These are phyloP conservation scores for Tylopilus vinaceipallidus DNA, from an alignment of 768 basidiomycete genomes.

Conservation along the genomic window DNA sequence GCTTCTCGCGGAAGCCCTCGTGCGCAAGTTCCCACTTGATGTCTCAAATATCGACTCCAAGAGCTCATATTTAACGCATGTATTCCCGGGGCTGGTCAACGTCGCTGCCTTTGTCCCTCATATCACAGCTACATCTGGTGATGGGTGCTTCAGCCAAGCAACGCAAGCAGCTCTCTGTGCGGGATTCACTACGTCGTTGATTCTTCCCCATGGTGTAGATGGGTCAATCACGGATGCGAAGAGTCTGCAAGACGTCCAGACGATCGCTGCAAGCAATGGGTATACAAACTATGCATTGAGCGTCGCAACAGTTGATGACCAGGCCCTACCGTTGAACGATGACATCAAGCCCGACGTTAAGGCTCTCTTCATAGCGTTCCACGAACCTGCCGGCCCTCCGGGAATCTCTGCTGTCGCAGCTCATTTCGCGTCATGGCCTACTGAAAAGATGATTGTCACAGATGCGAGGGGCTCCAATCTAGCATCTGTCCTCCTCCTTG, in stretches of 20 bases:
- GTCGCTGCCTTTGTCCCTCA: conserved; percentile 83
- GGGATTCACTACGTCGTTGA: conserved; percentile 84
- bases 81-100: conserved; percentile 90
- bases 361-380: conserved; percentile 83
- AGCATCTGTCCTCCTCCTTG: conserved; percentile 88
- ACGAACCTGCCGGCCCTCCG: conserved; percentile 42
- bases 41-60: conserved; percentile 92
- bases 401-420: conserved; percentile 75
- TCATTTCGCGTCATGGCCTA: conserved; percentile 89
- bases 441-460: conserved; percentile 90
- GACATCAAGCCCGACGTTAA: conserved; percentile 79
- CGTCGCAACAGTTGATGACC: conserved; percentile 69
- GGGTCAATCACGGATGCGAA: conserved; percentile 63
- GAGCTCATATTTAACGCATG: conserved; percentile 86
- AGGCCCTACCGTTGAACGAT: conserved; percentile 63
- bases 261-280: conserved; percentile 59
- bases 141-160: conserved; percentile 58
- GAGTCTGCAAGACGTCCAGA: conserved; percentile 67
- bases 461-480: conserved; percentile 91
- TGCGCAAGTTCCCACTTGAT: conserved; percentile 86
- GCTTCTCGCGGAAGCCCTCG: conserved; percentile 88
- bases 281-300: conserved; percentile 89
- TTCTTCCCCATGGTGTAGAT: conserved; percentile 68
- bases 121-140: conserved; percentile 46
- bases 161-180: conserved; percentile 83